Percentiles rank a stretch among this genome's conserved stretches.
Conservation (phyloP, 495 filamentous ascomycete species). For the Collariella sp. region DNA sequence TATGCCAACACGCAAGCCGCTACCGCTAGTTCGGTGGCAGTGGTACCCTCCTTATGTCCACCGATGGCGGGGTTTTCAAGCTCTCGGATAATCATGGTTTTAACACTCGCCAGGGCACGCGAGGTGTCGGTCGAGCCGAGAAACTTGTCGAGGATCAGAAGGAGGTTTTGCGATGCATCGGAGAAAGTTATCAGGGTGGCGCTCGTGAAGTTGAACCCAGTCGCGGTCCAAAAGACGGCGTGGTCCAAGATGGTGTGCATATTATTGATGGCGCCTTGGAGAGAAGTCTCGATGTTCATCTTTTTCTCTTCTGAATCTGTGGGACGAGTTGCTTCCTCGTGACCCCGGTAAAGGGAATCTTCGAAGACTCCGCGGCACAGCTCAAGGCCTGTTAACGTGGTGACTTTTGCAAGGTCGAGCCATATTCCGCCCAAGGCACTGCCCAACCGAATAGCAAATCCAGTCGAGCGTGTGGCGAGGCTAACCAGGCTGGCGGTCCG, state of each 20-base stretch:
- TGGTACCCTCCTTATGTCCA: slow-evolving; percentile 50
- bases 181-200: slow-evolving; percentile 53
- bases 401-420: slow-evolving; percentile 56
- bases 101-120: slow-evolving; percentile 70
- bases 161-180: slow-evolving; percentile 55
- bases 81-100: slow-evolving; percentile 63
- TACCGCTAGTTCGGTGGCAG: slow-evolving; percentile 56
- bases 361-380: slow-evolving; percentile 59
- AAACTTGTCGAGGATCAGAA: slow-evolving; percentile 63
- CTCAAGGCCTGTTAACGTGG: slow-evolving; percentile 63
- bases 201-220: slow-evolving; percentile 62
- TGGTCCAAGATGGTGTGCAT: slow-evolving; percentile 56
- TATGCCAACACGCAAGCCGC: slow-evolving; percentile 64
- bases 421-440: slow-evolving; percentile 56
- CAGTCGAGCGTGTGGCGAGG: slow-evolving; percentile 58
- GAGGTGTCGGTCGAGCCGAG: slow-evolving; percentile 73
- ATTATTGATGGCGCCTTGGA: slow-evolving; percentile 55
- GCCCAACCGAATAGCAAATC: slow-evolving; percentile 61
- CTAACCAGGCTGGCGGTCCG: slow-evolving; percentile 63
- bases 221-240: slow-evolving; percentile 57
- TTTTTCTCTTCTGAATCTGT: slow-evolving; percentile 47
- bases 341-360: slow-evolving; percentile 57
- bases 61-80: slow-evolving; percentile 56
- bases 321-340: slow-evolving; percentile 52
- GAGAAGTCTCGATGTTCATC: slow-evolving; percentile 52